A percentile compares a stretch with the other conserved stretches of the same genome.
Conservation (phyloP, 352 stramenopile genomes). For the Phytophthora boehmeriae region DNA sequence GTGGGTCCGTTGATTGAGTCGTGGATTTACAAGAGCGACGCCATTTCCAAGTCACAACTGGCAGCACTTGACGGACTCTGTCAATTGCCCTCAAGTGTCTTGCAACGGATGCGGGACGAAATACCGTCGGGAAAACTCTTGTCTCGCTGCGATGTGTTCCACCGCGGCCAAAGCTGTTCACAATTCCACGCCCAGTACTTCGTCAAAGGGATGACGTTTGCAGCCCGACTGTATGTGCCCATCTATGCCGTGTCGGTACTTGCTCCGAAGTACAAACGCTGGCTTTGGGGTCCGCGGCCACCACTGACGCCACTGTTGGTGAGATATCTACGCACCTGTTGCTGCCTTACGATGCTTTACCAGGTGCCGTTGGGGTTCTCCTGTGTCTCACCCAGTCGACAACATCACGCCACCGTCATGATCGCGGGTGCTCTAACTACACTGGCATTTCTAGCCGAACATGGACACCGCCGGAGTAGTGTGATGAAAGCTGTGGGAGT, state of each 20-base stretch:
- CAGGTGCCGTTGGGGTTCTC: constrained; percentile 60
- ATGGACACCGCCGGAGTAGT: constrained; percentile 51
- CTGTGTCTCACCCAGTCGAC: constrained; percentile 46
- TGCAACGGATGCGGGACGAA: constrained; percentile 62
- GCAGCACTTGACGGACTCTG: constrained; percentile 58
- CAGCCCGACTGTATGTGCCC: constrained; percentile 60
- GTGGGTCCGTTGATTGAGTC: constrained; percentile 61
- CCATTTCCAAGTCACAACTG: constrained; percentile 55
- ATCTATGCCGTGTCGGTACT: constrained; percentile 66
- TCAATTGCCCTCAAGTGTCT: constrained; percentile 32
- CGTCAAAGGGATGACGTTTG: constrained; percentile 39
- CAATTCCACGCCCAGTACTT: constrained; percentile 57
- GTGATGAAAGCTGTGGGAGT: constrained; percentile 65
- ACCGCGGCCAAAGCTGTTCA: constrained; percentile 45
- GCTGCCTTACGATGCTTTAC: constrained; percentile 66
- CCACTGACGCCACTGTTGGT: constrained; percentile 33
- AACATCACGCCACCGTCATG: constrained; percentile 36
- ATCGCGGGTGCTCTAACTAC: constrained; percentile 49
- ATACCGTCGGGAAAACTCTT: constrained; percentile 41
- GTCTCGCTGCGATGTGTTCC: constrained; percentile 70
- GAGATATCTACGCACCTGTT: constrained; percentile 63
- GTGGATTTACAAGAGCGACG: constrained; percentile 63
- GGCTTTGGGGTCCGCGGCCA: constrained; percentile 62
- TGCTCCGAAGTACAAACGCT: constrained; percentile 63
- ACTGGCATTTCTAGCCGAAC: constrained; percentile 54